Evolutionary conservation across 106 monocot genomes (phyloP), one percentile per base, ranked within the genome.

Genomic region (Triglochin maritima): DNA sequence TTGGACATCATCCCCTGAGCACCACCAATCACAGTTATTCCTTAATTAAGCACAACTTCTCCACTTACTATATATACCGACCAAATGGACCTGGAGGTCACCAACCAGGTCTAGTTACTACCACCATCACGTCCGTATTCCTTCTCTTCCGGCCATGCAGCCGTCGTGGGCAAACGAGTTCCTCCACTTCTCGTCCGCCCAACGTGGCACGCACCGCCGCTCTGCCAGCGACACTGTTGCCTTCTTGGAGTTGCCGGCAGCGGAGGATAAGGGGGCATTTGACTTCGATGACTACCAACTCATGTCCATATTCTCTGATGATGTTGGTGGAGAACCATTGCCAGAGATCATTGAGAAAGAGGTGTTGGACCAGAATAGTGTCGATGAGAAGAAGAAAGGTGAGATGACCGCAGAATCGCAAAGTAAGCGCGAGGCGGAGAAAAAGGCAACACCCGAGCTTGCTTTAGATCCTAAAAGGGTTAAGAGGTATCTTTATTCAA

Each of bases 281-380:
- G 85, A 94, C 8, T 77, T 94, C 49, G 82, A 90, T 55, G 95
- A 90, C 48, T 81, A 87, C 41, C 89, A 87, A 78, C 76, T 87
- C 77, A 81, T 90, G 79, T 95, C 90, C 15, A 85, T 95, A 90
- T 90, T 95, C 83, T 75, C 87, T 16, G 81, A 83, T 63, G 79
- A 72, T 15, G 52, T 29, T 29, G 29, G 1, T 29, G 29, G 29
- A 29, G 29, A 29, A 29, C 29, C 29, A 29, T 29, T 29, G 29
- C 1, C 29, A 29, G 9, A 2, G 52, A 6, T 0, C 52, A 85
- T 17, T 74, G 81, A 64, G 77, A 72, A 6, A 15, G 11, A 4
- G 69, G n/a, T 11, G 11, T 80, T 80, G 3, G 75, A 81, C 13
- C 69, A 79, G 61, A 85, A 76, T 13, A 84, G 86, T 76, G 49